phyloP scores from a whole-genome alignment of 768 basidiomycete species.

The Mycena pura region DNA sequence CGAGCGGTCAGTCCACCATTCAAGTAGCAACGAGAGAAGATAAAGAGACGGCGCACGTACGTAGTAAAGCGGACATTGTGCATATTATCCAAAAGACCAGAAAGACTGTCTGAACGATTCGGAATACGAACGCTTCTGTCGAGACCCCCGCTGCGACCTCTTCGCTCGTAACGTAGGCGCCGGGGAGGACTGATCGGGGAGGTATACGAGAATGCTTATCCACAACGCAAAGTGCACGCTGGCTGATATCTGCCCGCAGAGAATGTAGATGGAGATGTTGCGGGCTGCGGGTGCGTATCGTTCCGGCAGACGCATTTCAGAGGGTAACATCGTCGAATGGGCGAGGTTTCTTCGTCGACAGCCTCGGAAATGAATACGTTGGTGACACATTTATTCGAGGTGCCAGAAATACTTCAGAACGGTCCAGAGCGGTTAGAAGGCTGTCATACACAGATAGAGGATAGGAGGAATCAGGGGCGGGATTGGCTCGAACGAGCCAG shows the following conservation, averaged over 20 bases:
- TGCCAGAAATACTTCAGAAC: slow-evolving; percentile 20
- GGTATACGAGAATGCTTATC: slow-evolving; percentile 16
- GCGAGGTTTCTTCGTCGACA: slow-evolving; percentile 15
- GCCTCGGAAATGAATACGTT: slow-evolving; percentile 17
- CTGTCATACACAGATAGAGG: slow-evolving; percentile 23
- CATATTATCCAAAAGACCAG: slow-evolving; percentile 28
- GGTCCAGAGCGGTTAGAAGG: slow-evolving; percentile 16
- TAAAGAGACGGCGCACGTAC: slow-evolving; percentile 16
- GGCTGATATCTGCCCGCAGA: slow-evolving; percentile 28
- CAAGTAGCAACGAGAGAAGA: neutral
- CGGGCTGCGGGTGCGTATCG: slow-evolving; percentile 4
- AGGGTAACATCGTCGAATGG: slow-evolving; percentile 16
- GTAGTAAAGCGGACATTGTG: slow-evolving; percentile 28
- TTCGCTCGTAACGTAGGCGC: slow-evolving; percentile 15
- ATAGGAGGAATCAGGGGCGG: slow-evolving; percentile 23
- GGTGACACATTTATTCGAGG: slow-evolving; percentile 19
- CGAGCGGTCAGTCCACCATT: neutral
- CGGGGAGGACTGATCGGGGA: slow-evolving; percentile 16
- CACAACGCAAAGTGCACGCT: slow-evolving; percentile 25
- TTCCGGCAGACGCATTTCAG: slow-evolving; percentile 8
- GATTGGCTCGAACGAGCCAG: slow-evolving; percentile 21
- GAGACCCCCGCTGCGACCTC: slow-evolving; percentile 6
- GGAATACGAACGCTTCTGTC: slow-evolving; percentile 20
- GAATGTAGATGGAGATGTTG: slow-evolving; percentile 14
- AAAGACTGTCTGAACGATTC: slow-evolving; percentile 27